Evolutionary conservation across 1,284 basidiomycete species (phyloP).

Genomic region (Spongiforma sp.): DNA sequence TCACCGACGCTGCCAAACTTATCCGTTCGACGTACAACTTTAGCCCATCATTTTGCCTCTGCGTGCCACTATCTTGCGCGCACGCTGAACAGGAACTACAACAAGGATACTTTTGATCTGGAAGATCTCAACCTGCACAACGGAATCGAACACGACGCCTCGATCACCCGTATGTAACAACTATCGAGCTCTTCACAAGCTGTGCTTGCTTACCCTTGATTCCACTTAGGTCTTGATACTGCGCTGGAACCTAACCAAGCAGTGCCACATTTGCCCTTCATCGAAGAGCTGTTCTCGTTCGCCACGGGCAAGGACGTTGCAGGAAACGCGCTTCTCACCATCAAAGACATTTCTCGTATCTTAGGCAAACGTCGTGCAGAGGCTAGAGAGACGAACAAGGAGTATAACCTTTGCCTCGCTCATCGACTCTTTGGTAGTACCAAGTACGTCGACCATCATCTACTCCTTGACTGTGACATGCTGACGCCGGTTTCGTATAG

Average conservation of each 20-base stretch:
- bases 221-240: conserved; percentile 60
- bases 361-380: conserved; percentile 63
- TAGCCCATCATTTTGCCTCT: conserved; percentile 65
- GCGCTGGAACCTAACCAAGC: conserved; percentile 56
- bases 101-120: conserved; percentile 64
- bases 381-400: conserved; percentile 55
- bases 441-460: conserved; percentile 49
- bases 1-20: conserved; percentile 55
- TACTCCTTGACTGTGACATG: neutral
- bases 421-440: conserved; percentile 70
- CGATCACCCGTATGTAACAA: conserved; percentile 59
- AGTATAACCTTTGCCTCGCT: conserved; percentile 51
- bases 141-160: conserved; percentile 80
- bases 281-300: conserved; percentile 62
- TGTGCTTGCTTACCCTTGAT: neutral
- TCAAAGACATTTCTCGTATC: conserved; percentile 61
- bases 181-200: too few species aligned
- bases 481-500: conserved; percentile 5
- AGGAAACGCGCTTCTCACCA: conserved; percentile 53
- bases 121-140: conserved; percentile 72
- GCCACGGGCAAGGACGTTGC: conserved; percentile 61
- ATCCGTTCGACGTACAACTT: conserved; percentile 72
- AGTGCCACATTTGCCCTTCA: conserved; percentile 50
- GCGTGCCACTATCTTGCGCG: conserved; percentile 63
- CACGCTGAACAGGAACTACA: conserved; percentile 60